Conservation (phyloP, 495 filamentous ascomycete genomes). For the Cladorrhinum samala region DNA sequence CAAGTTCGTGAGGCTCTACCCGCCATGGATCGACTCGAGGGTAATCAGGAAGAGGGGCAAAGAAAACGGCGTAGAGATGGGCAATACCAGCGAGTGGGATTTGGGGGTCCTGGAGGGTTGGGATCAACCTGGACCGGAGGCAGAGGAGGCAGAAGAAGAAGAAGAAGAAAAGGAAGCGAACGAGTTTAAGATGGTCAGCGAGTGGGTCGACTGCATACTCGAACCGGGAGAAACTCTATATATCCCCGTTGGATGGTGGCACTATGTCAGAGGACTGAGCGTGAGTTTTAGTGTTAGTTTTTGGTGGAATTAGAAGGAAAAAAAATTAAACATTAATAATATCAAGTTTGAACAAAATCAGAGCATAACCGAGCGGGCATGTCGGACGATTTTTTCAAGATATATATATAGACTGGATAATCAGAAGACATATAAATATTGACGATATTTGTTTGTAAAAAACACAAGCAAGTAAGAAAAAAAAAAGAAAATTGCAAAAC, state of each 20-base stretch:
- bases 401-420: no score
- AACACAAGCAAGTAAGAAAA: no score
- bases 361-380: no score
- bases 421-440: no score
- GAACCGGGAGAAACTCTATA: slow-evolving; percentile 79
- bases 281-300: slow-evolving; percentile 95
- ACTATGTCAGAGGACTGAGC: slow-evolving; percentile 83
- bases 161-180: slow-evolving; percentile 57
- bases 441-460: no score
- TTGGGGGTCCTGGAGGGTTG: slow-evolving; percentile 55
- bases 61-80: slow-evolving; percentile 81
- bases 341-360: no score
- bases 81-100: slow-evolving; percentile 78
- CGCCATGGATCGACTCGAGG: slow-evolving; percentile 48
- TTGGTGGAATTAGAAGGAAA: slow-evolving; percentile 98
- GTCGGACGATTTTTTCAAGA: no score
- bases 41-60: slow-evolving; percentile 58
- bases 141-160: slow-evolving; percentile 53
- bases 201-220: slow-evolving; percentile 74
- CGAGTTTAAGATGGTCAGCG: slow-evolving; percentile 63
- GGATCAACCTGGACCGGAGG: slow-evolving; percentile 27
- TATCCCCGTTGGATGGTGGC: slow-evolving; percentile 97
- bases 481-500: no score
- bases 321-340: no score
- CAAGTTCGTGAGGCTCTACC: slow-evolving; percentile 87